Evolutionary conservation across 2,329 filamentous ascomycete genomes (phyloP).

Genomic region (Aureobasidium sp.): DNA sequence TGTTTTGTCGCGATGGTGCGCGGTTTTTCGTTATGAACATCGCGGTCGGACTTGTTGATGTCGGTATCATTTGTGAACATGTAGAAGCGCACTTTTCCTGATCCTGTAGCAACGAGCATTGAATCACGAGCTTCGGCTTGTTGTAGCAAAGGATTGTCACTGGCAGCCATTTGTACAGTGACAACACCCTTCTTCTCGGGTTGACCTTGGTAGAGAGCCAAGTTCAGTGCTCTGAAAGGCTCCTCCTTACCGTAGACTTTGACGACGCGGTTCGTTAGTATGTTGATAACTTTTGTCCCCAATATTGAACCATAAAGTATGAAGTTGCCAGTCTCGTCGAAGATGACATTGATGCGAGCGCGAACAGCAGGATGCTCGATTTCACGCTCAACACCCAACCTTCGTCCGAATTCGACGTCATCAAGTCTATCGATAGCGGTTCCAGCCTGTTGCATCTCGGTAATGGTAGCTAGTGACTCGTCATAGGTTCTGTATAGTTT

Average conservation of each 20-base stretch:
- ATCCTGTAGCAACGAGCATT: conserved; percentile 74
- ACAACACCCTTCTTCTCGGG: conserved; percentile 89
- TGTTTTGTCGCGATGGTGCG: conserved; percentile 47
- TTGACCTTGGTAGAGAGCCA: conserved; percentile 87
- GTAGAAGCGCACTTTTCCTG: conserved; percentile 88
- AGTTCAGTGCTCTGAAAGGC: conserved; percentile 70
- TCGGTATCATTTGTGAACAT: conserved; percentile 92
- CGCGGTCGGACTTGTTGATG: conserved; percentile 72
- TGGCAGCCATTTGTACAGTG: conserved; percentile 95
- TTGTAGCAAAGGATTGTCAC: conserved; percentile 82
- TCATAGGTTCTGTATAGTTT: conserved; percentile 92
- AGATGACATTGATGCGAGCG: conserved; percentile 74
- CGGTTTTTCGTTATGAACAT: conserved; percentile 92
- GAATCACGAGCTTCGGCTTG: conserved; percentile 88
- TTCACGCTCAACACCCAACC: conserved; percentile 78
- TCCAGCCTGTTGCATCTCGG: conserved; percentile 93
- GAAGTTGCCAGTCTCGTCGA: conserved; percentile 94
- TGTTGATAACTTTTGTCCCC: conserved; percentile 93
- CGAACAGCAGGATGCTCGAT: conserved; percentile 61
- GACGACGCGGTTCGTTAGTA: conserved; percentile 83
- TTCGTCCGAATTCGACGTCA: conserved; percentile 81
- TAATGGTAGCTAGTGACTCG: conserved; percentile 80
- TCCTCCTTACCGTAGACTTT: conserved; percentile 89
- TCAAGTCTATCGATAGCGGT: conserved; percentile 74
- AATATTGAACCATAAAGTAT: conserved; percentile 87